Evolutionary conservation across 805 yeast species (phyloP).

Genomic region (Saccharomycopsis babjevae): DNA sequence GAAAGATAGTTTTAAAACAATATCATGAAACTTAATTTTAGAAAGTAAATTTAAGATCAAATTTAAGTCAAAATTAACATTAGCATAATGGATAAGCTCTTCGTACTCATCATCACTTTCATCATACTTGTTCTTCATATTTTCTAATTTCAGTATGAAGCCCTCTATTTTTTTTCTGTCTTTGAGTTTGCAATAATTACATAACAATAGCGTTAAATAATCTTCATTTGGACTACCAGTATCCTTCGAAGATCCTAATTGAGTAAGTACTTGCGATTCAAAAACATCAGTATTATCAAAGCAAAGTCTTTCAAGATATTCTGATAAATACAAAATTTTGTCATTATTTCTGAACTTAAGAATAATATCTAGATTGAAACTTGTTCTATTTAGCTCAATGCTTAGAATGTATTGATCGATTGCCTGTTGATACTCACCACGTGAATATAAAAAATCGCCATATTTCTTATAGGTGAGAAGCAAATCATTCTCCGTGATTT

Average conservation of each 20-base stretch:
- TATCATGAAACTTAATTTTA: conserved; percentile 16
- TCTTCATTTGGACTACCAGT: conserved; percentile 23
- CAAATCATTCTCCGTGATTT: conserved; percentile 22
- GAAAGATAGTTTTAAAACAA: conserved; percentile 14
- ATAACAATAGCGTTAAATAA: conserved; percentile 43
- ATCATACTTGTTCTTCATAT: conserved; percentile 6
- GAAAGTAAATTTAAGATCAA: conserved; percentile 12
- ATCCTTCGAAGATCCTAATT: conserved; percentile 20
- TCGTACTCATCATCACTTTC: conserved; percentile 1
- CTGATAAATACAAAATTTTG: conserved; percentile 37
- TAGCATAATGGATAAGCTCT: conserved; percentile 4
- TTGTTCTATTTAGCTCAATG: conserved; percentile 24
- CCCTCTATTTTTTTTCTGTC: conserved; percentile 30
- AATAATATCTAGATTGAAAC: conserved; percentile 29
- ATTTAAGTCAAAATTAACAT: conserved; percentile 16
- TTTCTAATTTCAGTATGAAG: conserved; percentile 29
- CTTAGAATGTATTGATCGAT: conserved; percentile 63
- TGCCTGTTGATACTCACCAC: conserved; percentile 58
- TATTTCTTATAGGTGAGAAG: conserved; percentile 41
- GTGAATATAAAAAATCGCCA: conserved; percentile 64
- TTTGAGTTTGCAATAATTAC: conserved; percentile 48
- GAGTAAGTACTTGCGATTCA: conserved; percentile 31
- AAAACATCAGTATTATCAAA: conserved; percentile 5
- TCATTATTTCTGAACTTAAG: conserved; percentile 46
- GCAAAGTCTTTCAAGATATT: conserved; percentile 28